phyloP scores from a whole-genome alignment of 2,329 filamentous ascomycete species.

The Arthrinium puccinioides region DNA sequence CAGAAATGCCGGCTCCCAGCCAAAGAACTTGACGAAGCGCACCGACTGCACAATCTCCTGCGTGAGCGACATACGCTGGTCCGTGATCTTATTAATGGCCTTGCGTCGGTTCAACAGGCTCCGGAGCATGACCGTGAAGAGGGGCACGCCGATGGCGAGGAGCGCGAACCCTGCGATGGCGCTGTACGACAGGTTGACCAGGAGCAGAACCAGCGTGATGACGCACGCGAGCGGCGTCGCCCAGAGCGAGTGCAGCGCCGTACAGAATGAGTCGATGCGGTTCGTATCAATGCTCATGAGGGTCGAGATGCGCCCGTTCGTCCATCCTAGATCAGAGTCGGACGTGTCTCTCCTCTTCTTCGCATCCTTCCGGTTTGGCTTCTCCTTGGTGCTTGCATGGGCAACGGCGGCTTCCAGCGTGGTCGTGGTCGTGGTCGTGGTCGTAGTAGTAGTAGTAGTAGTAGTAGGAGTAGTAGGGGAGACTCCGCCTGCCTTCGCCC shows the following conservation, averaged over 20 bases:
- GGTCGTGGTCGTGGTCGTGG: too few species aligned
- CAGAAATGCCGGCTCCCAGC: constrained; percentile 82
- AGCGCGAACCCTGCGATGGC: constrained; percentile 78
- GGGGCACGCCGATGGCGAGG: constrained; percentile 65
- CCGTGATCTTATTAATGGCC: constrained; percentile 81
- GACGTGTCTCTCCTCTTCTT: too few species aligned
- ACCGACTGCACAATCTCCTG: constrained; percentile 84
- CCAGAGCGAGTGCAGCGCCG: constrained; percentile 87
- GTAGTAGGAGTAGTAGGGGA: too few species aligned
- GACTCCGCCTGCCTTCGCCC: constrained; percentile 79
- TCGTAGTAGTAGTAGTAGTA: too few species aligned
- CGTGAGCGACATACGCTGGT: constrained; percentile 78
- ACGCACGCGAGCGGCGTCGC: constrained; percentile 69
- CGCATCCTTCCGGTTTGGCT: too few species aligned
- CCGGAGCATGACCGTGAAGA: constrained; percentile 67
- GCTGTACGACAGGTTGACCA: constrained; percentile 80
- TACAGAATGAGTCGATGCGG: constrained; percentile 75
- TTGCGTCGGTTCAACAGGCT: constrained; percentile 64
- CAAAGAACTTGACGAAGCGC: constrained; percentile 88
- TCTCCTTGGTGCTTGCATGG: too few species aligned
- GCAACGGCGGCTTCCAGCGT: too few species aligned
- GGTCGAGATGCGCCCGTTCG: constrained; percentile 82
- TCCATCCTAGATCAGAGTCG: too few species aligned
- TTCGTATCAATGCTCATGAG: constrained; percentile 90
- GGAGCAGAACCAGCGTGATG: constrained; percentile 68